Percentiles rank a stretch among this genome's conserved stretches.
phyloP scores from a whole-genome alignment of 1,139 yeast species.

The Taiozyma sp. region DNA sequence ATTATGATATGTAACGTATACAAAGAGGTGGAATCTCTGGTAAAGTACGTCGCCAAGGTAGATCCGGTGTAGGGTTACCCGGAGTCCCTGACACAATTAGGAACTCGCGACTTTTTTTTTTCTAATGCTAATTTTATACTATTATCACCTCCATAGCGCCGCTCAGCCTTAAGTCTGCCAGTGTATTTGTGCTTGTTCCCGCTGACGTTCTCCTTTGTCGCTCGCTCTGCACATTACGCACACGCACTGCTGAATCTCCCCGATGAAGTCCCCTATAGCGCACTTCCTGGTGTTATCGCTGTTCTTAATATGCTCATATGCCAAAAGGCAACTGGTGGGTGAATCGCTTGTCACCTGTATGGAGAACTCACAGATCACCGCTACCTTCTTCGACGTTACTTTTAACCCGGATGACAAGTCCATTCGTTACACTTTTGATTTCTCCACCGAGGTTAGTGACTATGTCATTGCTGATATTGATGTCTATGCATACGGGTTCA shows the following conservation, averaged over 20 bases:
- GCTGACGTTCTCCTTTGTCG: background rate
- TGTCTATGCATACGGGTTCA: slow-evolving; percentile 74
- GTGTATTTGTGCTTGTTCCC: background rate
- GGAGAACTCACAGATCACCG: slow-evolving; percentile 59
- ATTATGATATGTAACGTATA: too few species aligned
- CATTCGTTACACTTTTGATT: slow-evolving; percentile 52
- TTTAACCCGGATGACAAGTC: slow-evolving; percentile 63
- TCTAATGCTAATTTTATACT: background rate
- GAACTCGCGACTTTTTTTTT: background rate
- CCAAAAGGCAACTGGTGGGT: slow-evolving; percentile 42
- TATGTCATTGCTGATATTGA: slow-evolving; percentile 54
- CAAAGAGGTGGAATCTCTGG: too few species aligned
- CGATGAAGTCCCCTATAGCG: slow-evolving; percentile 23
- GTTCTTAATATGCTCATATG: background rate
- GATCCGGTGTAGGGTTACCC: too few species aligned
- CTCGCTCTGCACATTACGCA: background rate
- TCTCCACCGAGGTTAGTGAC: slow-evolving; percentile 54
- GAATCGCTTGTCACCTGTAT: slow-evolving; percentile 71
- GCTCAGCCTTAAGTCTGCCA: background rate
- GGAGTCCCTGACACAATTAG: background rate
- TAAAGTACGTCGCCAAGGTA: too few species aligned
- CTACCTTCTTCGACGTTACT: slow-evolving; percentile 58
- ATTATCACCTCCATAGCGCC: background rate
- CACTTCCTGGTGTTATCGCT: background rate
- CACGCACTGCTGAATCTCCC: slow-evolving; percentile 35